These are phyloP conservation scores for Kodamaea lidongshanica DNA, from an alignment of 805 yeast species.

Conservation along the genomic window DNA sequence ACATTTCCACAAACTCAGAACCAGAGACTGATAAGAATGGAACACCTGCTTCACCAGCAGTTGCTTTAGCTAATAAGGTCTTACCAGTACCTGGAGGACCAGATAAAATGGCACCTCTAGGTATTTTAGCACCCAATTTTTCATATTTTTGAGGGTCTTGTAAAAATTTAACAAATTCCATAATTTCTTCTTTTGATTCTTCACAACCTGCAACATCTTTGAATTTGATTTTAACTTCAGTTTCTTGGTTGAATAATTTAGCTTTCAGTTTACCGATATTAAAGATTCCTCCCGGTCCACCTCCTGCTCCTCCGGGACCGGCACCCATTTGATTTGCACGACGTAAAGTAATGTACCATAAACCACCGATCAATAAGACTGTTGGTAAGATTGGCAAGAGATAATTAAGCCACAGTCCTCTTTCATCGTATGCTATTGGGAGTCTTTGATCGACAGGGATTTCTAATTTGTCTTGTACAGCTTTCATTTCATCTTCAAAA, in stretches of 20 bases:
- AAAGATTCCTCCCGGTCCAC: conserved; percentile 56
- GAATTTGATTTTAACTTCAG: conserved; percentile 74
- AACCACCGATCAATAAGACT: conserved; percentile 70
- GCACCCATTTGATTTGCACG: conserved; percentile 47
- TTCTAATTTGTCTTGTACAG: conserved; percentile 61
- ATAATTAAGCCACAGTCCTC: conserved; percentile 57
- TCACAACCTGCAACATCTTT: conserved; percentile 93
- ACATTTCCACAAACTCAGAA: conserved; percentile 95
- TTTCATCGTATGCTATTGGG: conserved; percentile 70
- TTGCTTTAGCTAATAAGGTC: conserved; percentile 85
- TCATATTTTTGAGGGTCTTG: conserved; percentile 83
- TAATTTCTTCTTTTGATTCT: conserved; percentile 89
- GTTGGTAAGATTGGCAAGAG: conserved; percentile 76
- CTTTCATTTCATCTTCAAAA: conserved; percentile 77
- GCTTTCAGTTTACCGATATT: conserved; percentile 76
- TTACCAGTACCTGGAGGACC: conserved; percentile 99
- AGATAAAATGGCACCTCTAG: conserved; percentile 88
- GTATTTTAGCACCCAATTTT: conserved; percentile 86
- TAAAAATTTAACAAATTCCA: conserved; percentile 89
- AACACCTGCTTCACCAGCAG: conserved; percentile 95
- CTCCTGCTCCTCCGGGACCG: conserved; percentile 21
- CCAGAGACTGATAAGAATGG: conserved; percentile 90
- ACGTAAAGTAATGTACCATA: conserved; percentile 56
- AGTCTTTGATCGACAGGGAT: conserved; percentile 66
- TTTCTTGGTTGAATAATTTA: conserved; percentile 74